Conservation (phyloP, 1,284 basidiomycete species). For the Crocinoboletus sp. region DNA sequence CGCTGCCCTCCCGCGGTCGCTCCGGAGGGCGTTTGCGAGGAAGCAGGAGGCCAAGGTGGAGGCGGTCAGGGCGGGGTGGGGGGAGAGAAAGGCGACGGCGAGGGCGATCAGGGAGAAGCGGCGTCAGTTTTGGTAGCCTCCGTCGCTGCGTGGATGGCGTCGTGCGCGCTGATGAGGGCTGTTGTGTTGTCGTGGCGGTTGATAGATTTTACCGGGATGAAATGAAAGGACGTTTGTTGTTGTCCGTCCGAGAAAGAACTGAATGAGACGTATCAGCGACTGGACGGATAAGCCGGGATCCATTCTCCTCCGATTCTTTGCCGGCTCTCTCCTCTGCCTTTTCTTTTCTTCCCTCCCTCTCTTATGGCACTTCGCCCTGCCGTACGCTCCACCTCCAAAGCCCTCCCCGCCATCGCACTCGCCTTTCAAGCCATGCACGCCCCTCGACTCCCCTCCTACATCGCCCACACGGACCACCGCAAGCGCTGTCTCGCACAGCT, state of each 20-base stretch:
- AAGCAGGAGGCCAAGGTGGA: slow-evolving; percentile 40
- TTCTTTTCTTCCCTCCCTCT: neutral
- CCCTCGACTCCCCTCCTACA: slow-evolving; percentile 45
- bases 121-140: slow-evolving; percentile 50
- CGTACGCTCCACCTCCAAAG: slow-evolving; percentile 3
- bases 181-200: neutral
- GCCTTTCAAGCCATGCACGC: slow-evolving; percentile 24
- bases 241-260: no score
- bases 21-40: slow-evolving; percentile 37
- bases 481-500: slow-evolving; percentile 58
- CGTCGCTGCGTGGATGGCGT: neutral
- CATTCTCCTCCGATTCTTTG: neutral
- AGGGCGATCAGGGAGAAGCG: slow-evolving; percentile 54
- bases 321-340: neutral
- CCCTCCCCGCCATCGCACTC: neutral
- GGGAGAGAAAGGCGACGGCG: slow-evolving; percentile 50
- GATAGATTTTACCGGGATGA: no score
- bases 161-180: slow-evolving; percentile 2
- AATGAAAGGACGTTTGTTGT: no score
- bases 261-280: no score
- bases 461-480: slow-evolving; percentile 50
- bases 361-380: slow-evolving; percentile 13
- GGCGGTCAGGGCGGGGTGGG: slow-evolving; percentile 47
- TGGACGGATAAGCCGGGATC: no score
- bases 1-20: slow-evolving; percentile 49